These are phyloP conservation scores for Metschnikowia amazonensis DNA, from an alignment of 805 yeast genomes.

Conservation along the genomic window DNA sequence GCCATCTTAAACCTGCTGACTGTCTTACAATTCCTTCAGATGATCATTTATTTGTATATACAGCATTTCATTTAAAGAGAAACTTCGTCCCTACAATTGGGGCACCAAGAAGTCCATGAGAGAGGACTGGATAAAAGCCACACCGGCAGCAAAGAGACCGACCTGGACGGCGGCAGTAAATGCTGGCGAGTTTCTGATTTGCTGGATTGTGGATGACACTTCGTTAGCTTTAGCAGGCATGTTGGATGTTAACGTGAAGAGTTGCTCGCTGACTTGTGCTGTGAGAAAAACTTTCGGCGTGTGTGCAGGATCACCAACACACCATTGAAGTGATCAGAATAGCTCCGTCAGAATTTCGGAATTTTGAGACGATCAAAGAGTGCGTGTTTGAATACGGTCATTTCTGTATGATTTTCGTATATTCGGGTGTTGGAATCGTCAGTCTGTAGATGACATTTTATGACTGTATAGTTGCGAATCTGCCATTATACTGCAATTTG, in stretches of 20 bases:
- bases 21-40: too few relatives aligned
- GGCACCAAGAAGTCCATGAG: constrained; percentile 81
- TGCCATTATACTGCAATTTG: too few relatives aligned
- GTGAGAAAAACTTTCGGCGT: constrained; percentile 13
- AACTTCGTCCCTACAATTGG: constrained; percentile 42
- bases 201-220: constrained; percentile 36
- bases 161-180: constrained; percentile 64
- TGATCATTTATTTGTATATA: constrained; percentile 16
- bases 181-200: constrained; percentile 59
- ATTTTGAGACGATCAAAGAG: too few relatives aligned
- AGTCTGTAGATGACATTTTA: too few relatives aligned
- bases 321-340: too few relatives aligned
- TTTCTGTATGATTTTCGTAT: too few relatives aligned
- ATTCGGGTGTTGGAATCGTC: too few relatives aligned
- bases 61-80: constrained; percentile 5
- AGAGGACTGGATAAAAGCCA: constrained; percentile 72
- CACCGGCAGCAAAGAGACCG: constrained; percentile 65
- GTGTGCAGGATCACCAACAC: constrained; percentile 7
- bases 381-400: too few relatives aligned
- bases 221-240: constrained; percentile 18
- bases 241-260: constrained; percentile 1
- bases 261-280: not conserved
- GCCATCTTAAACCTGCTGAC: too few relatives aligned
- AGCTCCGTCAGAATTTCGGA: not conserved
- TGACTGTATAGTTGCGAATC: too few relatives aligned